Base-by-base conservation (phyloP, 805 yeast genomes). In the Debaryomyces maramus region DNA sequence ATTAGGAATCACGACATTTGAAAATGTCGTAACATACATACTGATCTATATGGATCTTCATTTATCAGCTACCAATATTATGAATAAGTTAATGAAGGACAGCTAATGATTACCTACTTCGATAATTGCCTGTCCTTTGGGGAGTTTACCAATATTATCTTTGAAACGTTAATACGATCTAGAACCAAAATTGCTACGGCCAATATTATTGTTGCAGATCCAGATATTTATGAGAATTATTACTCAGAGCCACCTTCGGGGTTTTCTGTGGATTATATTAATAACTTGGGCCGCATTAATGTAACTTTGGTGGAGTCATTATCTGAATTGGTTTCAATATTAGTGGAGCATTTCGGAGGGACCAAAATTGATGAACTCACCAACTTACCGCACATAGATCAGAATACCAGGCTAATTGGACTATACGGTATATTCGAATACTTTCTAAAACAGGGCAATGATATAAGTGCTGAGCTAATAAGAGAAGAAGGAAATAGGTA, bases 241-340 rank as follows among this genome's bases (percentile, higher is more conserved):
- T 22, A 37, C n/a, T 10, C 17, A 3, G 27, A 21, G 5, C 20
- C 6, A 19, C 6, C 16, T 26, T 13, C 11, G 3, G 6, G 10
- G 13, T 5, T 15, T 6, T 28, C 41, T 9, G 27, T 43, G 7
- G 39, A 30, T 13, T 17, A 17, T 8, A 21, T 37, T 10, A 37
- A 41, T 30, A 32, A 13, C 3, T 13, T 42, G 9, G 36, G 19
- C n/a, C 21, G 21, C 19, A 20, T 41, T 8, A 30, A 39, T 11
- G 43, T 45, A 14, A 34, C 32, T 14, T 35, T 45, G 18, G 32
- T 45, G 17, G 49, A 45, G 32, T 35, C 41, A 3, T 24, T 40
- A 6, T 20, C 18, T 9, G 50, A 46, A 24, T 27, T 46, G n/a
- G 29, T 15, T 11, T 3, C 18, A 6, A 28, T 34, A 16, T 11